Evolutionary conservation across 2,329 filamentous ascomycete genomes (phyloP).

Genomic region (Aphanocladium album): DNA sequence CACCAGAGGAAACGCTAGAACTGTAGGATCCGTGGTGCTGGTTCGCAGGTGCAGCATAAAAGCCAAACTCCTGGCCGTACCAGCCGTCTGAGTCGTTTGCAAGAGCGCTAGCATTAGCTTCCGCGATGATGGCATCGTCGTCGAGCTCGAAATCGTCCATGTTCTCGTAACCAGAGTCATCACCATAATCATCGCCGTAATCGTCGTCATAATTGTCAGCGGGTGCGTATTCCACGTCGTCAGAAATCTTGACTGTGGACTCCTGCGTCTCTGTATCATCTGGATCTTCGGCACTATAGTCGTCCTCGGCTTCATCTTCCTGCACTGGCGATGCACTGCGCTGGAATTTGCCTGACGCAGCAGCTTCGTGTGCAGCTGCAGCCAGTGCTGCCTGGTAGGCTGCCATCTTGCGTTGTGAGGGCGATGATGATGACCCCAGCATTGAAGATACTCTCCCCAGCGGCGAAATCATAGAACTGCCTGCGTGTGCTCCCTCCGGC

Average conservation of each 20-base stretch:
- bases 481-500: conserved; percentile 15
- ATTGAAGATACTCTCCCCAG: neutral
- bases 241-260: conserved; percentile 47
- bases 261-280: conserved; percentile 23
- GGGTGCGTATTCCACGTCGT: conserved; percentile 45
- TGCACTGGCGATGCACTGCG: conserved; percentile 47
- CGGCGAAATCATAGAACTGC: conserved; percentile 9
- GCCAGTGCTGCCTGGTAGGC: conserved; percentile 82
- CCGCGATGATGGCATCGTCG: conserved; percentile 88
- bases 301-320: conserved; percentile 20
- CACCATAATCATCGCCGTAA: conserved; percentile 36
- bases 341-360: conserved; percentile 68
- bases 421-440: neutral
- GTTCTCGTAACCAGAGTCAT: conserved; percentile 55
- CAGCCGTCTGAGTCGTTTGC: conserved; percentile 90
- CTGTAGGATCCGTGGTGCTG: conserved; percentile 41
- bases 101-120: conserved; percentile 88
- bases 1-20: conserved; percentile 25
- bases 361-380: conserved; percentile 72
- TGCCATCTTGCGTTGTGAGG: conserved; percentile 33
- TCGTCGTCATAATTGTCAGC: conserved; percentile 40
- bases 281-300: neutral
- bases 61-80: conserved; percentile 95
- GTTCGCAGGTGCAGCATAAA: conserved; percentile 65
- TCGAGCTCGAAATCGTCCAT: conserved; percentile 64